These are phyloP conservation scores for Niveomyces coronatus DNA, from an alignment of 2,329 filamentous ascomycete species.

Conservation along the genomic window DNA sequence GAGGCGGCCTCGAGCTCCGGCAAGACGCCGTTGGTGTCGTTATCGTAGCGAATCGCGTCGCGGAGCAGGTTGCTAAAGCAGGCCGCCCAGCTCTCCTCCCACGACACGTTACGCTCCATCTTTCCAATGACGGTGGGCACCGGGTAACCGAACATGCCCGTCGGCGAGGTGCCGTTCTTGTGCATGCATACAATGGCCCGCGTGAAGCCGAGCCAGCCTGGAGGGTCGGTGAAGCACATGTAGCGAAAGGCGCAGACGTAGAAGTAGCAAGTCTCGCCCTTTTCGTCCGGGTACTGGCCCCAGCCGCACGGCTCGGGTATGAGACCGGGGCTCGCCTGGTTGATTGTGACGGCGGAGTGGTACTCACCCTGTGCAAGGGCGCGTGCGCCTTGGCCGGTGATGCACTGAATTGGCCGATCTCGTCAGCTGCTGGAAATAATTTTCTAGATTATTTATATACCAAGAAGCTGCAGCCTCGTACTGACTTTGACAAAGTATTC, in stretches of 20 bases:
- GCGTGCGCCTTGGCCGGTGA: not conserved
- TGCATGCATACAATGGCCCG: slow-evolving; percentile 15
- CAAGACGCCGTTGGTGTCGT: slow-evolving; percentile 11
- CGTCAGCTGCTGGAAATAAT: no score
- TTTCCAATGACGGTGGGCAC: slow-evolving; percentile 21
- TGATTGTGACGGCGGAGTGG: slow-evolving; percentile 3
- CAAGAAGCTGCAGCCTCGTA: no score
- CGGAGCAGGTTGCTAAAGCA: slow-evolving; percentile 18
- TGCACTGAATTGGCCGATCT: not conserved
- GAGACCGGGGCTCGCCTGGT: not conserved
- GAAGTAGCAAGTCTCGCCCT: slow-evolving; percentile 2
- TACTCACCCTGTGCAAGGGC: slow-evolving; percentile 6
- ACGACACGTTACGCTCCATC: slow-evolving; percentile 17
- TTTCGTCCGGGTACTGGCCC: slow-evolving; percentile 4
- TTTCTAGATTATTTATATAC: no score
- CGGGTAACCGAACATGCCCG: slow-evolving; percentile 25
- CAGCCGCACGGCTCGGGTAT: slow-evolving; percentile 1
- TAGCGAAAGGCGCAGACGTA: slow-evolving; percentile 9
- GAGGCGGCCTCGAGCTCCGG: slow-evolving; percentile 15
- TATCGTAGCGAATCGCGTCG: slow-evolving; percentile 5
- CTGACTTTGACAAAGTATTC: slow-evolving; percentile 11
- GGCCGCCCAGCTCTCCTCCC: slow-evolving; percentile 25
- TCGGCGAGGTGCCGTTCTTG: slow-evolving; percentile 18
- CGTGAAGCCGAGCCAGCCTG: slow-evolving; percentile 1
- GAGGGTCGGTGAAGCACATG: slow-evolving; percentile 3